Percentiles rank a stretch among this genome's conserved stretches.
Conservation (phyloP, 805 yeast genomes). For the Nakazawaea ambrosiae region DNA sequence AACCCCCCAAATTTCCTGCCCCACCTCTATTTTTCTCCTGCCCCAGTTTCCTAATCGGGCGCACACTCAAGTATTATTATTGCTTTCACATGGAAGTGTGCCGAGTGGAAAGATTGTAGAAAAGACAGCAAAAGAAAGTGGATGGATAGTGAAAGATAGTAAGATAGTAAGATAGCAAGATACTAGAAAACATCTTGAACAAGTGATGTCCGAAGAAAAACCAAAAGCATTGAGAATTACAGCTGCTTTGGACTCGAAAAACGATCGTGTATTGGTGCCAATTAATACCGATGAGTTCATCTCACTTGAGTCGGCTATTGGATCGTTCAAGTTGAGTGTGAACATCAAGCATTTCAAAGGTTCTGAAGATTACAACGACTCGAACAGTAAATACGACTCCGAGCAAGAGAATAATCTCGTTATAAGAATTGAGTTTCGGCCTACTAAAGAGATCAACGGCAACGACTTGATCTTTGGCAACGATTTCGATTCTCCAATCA, state of each 20-base stretch:
- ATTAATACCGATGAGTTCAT: conserved; percentile 1
- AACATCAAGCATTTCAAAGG: conserved; percentile 7
- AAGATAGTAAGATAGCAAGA: too few species aligned
- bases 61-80: too few species aligned
- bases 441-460: conserved; percentile 37
- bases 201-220: not conserved
- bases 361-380: conserved; percentile 5
- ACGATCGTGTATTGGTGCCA: conserved; percentile 3
- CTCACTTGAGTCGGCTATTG: conserved; percentile 3
- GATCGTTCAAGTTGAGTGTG: conserved; percentile 5
- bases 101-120: too few species aligned
- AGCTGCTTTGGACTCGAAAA: not conserved
- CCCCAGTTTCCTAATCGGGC: too few species aligned
- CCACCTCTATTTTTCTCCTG: too few species aligned
- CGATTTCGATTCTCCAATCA: conserved; percentile 54
- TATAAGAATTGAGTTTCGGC: conserved; percentile 33
- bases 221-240: conserved; percentile 3
- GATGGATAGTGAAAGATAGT: not conserved
- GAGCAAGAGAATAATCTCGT: conserved; percentile 15
- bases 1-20: too few species aligned
- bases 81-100: not conserved
- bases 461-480: conserved; percentile 59
- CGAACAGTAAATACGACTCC: conserved; percentile 1
- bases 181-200: too few species aligned
- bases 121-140: too few species aligned